A percentile compares a stretch with the other conserved stretches of the same genome.
Evolutionary conservation across 495 filamentous ascomycete genomes (phyloP).

Genomic region (Umbilicaria muhlenbergii): DNA sequence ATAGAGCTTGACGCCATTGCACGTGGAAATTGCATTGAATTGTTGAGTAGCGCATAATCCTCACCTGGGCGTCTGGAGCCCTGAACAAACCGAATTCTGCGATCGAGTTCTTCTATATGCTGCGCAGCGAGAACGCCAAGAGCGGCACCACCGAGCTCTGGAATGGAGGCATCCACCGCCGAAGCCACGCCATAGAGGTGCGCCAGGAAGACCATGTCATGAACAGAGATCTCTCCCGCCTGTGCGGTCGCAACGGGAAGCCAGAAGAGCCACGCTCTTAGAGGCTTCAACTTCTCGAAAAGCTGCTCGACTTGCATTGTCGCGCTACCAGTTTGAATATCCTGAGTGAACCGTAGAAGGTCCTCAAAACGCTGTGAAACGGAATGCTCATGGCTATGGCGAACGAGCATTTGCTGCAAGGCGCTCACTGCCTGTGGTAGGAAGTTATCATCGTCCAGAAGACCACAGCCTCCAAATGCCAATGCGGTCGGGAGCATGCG

Average conservation of each 20-base stretch:
- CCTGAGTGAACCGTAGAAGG: slow-evolving; percentile 65
- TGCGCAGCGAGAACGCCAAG: slow-evolving; percentile 61
- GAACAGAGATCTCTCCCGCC: slow-evolving; percentile 24
- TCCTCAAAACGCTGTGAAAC: slow-evolving; percentile 62
- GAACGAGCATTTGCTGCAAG: slow-evolving; percentile 54
- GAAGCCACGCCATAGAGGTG: slow-evolving; percentile 84
- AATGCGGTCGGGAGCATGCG: slow-evolving; percentile 48
- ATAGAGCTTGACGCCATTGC: slow-evolving; percentile 4
- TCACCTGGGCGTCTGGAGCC: slow-evolving; percentile 3
- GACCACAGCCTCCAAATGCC: slow-evolving; percentile 20
- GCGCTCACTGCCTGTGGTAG: slow-evolving; percentile 48
- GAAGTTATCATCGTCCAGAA: slow-evolving; percentile 49
- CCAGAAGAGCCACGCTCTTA: slow-evolving; percentile 92
- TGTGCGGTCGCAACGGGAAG: slow-evolving; percentile 63
- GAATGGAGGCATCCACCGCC: slow-evolving; percentile 77
- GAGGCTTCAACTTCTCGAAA: slow-evolving; percentile 71
- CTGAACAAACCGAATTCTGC: slow-evolving; percentile 27
- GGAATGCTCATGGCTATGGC: slow-evolving; percentile 55
- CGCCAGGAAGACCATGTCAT: slow-evolving; percentile 47
- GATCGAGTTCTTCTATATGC: slow-evolving; percentile 65
- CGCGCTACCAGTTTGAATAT: slow-evolving; percentile 58
- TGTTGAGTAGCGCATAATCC: slow-evolving; percentile 9
- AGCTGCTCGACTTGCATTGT: slow-evolving; percentile 45
- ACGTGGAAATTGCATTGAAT: slow-evolving; percentile 13
- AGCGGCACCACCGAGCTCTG: slow-evolving; percentile 77